A percentile compares a stretch with the other conserved stretches of the same genome.
Evolutionary conservation across 257 asterid genomes (phyloP).

Genomic region (Catharanthus roseus): DNA sequence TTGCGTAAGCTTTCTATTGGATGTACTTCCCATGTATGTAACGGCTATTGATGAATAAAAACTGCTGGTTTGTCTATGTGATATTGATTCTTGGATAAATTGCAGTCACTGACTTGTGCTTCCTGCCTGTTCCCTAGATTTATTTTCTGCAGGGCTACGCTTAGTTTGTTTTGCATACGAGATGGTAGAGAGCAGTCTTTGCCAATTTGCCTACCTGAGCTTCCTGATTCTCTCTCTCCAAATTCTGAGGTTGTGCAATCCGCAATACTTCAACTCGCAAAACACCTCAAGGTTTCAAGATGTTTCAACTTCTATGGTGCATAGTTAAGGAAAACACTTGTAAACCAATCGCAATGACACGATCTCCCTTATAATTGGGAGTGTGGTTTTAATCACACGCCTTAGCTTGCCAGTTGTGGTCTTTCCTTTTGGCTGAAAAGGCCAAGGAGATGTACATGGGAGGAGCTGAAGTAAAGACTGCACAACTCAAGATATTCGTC

Average conservation of each 20-base stretch:
- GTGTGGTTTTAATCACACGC: neutral
- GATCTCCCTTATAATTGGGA: neutral
- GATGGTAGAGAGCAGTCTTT: conserved; percentile 43
- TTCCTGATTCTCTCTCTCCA: conserved; percentile 59
- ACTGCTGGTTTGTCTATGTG: neutral
- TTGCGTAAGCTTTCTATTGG: too few relatives aligned
- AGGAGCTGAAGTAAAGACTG: neutral
- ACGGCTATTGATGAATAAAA: too few relatives aligned
- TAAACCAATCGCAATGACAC: neutral
- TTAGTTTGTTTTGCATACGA: conserved; percentile 47
- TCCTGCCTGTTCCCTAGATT: conserved; percentile 47
- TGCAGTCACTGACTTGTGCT: neutral
- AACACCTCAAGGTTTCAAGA: conserved; percentile 51
- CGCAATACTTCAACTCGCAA: conserved; percentile 53
- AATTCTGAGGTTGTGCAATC: conserved; percentile 60
- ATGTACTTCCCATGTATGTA: too few relatives aligned
- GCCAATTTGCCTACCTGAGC: conserved; percentile 81
- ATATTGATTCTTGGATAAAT: neutral
- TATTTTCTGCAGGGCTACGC: conserved; percentile 86
- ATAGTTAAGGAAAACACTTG: conserved; percentile 9
- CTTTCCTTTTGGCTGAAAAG: neutral
- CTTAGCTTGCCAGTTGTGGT: conserved; percentile 1
- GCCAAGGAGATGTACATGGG: neutral
- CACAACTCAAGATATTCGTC: neutral
- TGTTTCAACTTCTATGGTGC: conserved; percentile 45